A percentile compares a stretch with the other conserved stretches of the same genome.
phyloP scores from a whole-genome alignment of 2,329 filamentous ascomycete genomes.

The Dactylellina cionopaga region DNA sequence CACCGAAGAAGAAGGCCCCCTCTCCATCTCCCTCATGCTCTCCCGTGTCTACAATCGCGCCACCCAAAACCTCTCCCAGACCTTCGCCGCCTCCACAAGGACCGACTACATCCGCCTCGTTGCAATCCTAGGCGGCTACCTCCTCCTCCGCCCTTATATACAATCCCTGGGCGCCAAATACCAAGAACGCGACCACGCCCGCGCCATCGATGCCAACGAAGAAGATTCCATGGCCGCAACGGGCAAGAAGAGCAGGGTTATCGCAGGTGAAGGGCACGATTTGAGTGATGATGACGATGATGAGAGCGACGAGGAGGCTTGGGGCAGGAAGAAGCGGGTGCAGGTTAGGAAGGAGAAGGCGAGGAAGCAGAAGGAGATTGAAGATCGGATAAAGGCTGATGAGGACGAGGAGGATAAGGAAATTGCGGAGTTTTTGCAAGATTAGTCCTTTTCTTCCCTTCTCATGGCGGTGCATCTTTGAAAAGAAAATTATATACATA shows the following conservation, averaged over 20 bases:
- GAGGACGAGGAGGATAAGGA: slow-evolving; percentile 35
- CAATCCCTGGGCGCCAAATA: slow-evolving; percentile 73
- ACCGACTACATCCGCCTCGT: slow-evolving; percentile 70
- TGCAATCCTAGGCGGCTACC: slow-evolving; percentile 76
- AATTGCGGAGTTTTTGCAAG: slow-evolving; percentile 34
- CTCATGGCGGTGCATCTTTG: not conserved
- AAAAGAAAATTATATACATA: not conserved
- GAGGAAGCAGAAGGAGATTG: slow-evolving; percentile 75
- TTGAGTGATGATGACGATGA: slow-evolving; percentile 69
- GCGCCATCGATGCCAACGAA: slow-evolving; percentile 59
- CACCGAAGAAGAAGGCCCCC: slow-evolving; percentile 12
- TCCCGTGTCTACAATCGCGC: slow-evolving; percentile 21
- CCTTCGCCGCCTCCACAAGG: slow-evolving; percentile 49
- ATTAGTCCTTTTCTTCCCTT: slow-evolving; percentile 64
- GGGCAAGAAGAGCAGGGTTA: slow-evolving; percentile 65
- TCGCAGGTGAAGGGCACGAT: slow-evolving; percentile 66
- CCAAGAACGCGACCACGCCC: slow-evolving; percentile 73
- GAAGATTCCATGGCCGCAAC: slow-evolving; percentile 62
- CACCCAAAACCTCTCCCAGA: slow-evolving; percentile 49
- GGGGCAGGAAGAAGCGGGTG: slow-evolving; percentile 77
- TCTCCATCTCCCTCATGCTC: slow-evolving; percentile 33
- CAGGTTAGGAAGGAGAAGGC: slow-evolving; percentile 75
- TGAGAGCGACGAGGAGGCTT: slow-evolving; percentile 65
- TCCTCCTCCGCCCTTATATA: slow-evolving; percentile 77
- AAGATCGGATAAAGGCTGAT: slow-evolving; percentile 67